phyloP scores from a whole-genome alignment of 1,284 basidiomycete genomes.

The Ceratorhiza oryzae-sativae region DNA sequence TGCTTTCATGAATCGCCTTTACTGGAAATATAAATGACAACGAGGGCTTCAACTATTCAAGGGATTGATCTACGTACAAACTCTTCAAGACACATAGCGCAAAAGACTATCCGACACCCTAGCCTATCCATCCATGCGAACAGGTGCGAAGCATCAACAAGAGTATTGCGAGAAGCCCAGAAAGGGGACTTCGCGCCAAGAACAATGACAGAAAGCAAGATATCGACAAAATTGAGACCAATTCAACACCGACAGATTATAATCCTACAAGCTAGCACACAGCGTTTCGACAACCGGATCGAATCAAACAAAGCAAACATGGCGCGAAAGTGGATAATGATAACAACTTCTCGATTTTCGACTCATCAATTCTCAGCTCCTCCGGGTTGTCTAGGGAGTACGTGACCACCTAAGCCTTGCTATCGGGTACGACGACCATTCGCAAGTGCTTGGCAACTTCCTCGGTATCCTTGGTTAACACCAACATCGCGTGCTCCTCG shows the following conservation, averaged over 20 bases:
- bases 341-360: background rate
- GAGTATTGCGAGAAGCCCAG: too few species aligned
- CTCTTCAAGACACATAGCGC: background rate
- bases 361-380: background rate
- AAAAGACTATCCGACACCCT: too few species aligned
- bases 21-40: background rate
- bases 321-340: background rate
- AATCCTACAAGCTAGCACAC: background rate
- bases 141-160: too few species aligned
- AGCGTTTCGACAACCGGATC: background rate
- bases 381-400: background rate
- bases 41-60: background rate
- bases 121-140: too few species aligned
- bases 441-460: conserved; percentile 1
- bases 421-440: conserved; percentile 19
- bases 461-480: background rate
- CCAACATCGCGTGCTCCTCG: background rate
- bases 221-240: background rate
- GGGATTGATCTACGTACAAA: background rate
- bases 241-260: background rate
- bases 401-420: conserved; percentile 9
- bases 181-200: too few species aligned
- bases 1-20: too few species aligned
- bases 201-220: background rate
- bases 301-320: background rate